phyloP scores from a whole-genome alignment of 108 stramenopile species.

The Skeletonema costatum region DNA sequence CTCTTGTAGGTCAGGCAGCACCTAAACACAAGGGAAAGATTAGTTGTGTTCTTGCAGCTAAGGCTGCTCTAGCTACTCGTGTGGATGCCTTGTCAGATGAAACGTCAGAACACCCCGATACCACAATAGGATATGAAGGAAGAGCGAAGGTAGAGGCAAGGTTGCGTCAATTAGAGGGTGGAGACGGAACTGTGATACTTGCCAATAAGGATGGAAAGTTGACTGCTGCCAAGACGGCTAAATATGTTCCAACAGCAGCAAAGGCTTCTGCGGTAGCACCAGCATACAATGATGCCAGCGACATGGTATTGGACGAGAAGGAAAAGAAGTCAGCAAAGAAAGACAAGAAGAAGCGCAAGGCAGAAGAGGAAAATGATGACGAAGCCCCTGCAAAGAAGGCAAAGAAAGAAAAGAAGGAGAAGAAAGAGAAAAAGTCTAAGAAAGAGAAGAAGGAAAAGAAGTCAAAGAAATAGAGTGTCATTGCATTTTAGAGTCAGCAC shows the following conservation, averaged over 20 bases:
- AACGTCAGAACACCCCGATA: conserved; percentile 84
- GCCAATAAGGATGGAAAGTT: conserved; percentile 74
- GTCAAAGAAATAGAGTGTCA: conserved; percentile 41
- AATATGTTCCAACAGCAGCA: conserved; percentile 77
- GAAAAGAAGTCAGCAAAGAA: conserved; percentile 65
- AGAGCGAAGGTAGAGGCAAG: conserved; percentile 98
- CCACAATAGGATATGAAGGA: conserved; percentile 95
- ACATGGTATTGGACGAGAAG: conserved; percentile 78
- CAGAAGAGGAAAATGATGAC: conserved; percentile 46
- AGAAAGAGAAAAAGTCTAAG: conserved; percentile 50
- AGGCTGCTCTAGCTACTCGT: conserved; percentile 96
- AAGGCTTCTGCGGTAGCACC: conserved; percentile 73
- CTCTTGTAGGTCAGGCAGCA: conserved; percentile 97
- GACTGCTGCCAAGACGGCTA: conserved; percentile 76
- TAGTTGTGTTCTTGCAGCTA: conserved; percentile 97
- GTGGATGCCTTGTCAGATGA: conserved; percentile 99
- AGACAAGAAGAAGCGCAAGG: conserved; percentile 81
- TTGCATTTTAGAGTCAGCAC: conserved; percentile 2
- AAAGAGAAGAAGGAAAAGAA: conserved; percentile 56
- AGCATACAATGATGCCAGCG: conserved; percentile 86
- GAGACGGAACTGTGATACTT: conserved; percentile 64
- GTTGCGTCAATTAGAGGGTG: conserved; percentile 96
- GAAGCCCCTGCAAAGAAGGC: conserved; percentile 37
- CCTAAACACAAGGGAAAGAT: conserved; percentile 99
- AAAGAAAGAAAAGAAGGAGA: conserved; percentile 64